phyloP scores from a whole-genome alignment of 148 eudicot species.

The Amaranthus cruentus region DNA sequence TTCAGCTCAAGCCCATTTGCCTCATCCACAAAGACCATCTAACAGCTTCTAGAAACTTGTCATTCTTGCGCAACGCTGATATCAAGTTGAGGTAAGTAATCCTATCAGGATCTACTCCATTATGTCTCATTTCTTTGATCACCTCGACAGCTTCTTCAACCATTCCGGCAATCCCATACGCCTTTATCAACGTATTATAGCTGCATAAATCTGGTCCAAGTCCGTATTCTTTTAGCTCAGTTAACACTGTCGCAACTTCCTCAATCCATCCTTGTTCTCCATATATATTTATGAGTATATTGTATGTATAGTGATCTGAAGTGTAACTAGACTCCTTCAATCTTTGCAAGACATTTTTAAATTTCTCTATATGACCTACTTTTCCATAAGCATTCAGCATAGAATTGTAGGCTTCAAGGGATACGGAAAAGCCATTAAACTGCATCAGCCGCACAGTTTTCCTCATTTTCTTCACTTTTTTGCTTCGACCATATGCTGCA shows the following conservation, averaged over 20 bases:
- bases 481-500: conserved; percentile 69
- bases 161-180: conserved; percentile 95
- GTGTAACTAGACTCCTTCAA: conserved; percentile 52
- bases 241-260: conserved; percentile 60
- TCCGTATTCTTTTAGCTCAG: conserved; percentile 70
- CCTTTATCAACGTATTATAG: conserved; percentile 91
- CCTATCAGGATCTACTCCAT: conserved; percentile 68
- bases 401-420: conserved; percentile 89
- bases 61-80: conserved; percentile 63
- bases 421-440: conserved; percentile 76
- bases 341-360: conserved; percentile 54
- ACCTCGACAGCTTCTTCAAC: conserved; percentile 84
- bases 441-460: conserved; percentile 58
- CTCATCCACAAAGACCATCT: conserved; percentile 99
- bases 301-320: conserved; percentile 71
- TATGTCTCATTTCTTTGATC: conserved; percentile 78
- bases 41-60: conserved; percentile 81
- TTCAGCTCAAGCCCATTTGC: conserved; percentile 59
- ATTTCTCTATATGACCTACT: conserved; percentile 69
- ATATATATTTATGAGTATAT: conserved; percentile 78
- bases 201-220: conserved; percentile 73
- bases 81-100: conserved; percentile 65
- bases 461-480: conserved; percentile 58
- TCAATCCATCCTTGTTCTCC: conserved; percentile 93
- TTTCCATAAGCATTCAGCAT: conserved; percentile 95